Base-by-base conservation (phyloP, 75 land plant genomes). In the Gnetum montanum region DNA sequence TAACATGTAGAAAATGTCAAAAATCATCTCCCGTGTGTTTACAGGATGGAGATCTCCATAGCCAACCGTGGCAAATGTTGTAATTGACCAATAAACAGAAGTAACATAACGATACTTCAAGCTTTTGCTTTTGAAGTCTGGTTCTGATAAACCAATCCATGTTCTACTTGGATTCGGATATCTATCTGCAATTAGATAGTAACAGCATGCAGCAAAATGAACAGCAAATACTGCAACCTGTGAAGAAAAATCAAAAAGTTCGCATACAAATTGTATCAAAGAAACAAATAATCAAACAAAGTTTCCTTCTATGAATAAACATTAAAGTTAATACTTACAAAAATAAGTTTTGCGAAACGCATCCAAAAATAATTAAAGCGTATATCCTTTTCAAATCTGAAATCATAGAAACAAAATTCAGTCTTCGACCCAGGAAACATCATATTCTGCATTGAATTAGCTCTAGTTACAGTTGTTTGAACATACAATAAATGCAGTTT, bases 301-400 rank as follows among this genome's bases (percentile, higher is more conserved):
- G 43, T n/a, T 33, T 22, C 43, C 41, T 18, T 52, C 29, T 20
- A 52, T 13, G 4, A 31, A 8, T 18, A 31, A 10, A 2, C 1
- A 10, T 24, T 2, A 29, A 33, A 19, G 31, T 16, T 26, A 26
- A 29, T 0, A 11, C 79, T 72, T 71, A 79, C 86, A 56, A 72
- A 73, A 28, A 76, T 45, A 28, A 82, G 75, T 47, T 82, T 86
- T 25, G 66, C 46, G 61, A 79, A 82, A 1, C 90, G 82, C 11
- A 59, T 75, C 79, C 90, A 85, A 57, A 85, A 85, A 43, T 85
- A 82, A 65, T 72, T 82, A 66, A 82, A 75, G 4, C 79, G 59
- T 34, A 78, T 82, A 49, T 85, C 77, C 70, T 85, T 85, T 67
- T 85, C 90, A 8, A 85, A 58, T 28, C 89, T 85, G 78, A 30